Evolutionary conservation across 768 basidiomycete species (phyloP).

Genomic region (Clitopilus hobsonii): DNA sequence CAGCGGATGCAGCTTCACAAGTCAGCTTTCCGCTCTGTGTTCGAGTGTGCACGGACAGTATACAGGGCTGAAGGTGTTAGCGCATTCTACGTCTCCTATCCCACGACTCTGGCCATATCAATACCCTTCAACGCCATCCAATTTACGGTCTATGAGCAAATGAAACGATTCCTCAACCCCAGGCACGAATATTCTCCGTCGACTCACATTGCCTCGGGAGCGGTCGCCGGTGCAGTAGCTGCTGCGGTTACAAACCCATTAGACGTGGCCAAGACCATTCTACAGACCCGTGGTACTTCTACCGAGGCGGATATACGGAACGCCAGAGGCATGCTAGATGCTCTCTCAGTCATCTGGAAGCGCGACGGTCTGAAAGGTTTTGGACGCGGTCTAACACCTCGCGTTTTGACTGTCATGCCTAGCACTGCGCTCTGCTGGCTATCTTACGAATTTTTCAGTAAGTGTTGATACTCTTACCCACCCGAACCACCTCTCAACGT

Average conservation of each 20-base stretch:
- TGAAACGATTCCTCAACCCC: conserved; percentile 86
- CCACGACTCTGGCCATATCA: conserved; percentile 93
- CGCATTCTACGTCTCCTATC: conserved; percentile 98
- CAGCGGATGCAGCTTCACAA: conserved; percentile 98
- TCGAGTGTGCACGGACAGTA: conserved; percentile 81
- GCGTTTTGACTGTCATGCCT: conserved; percentile 93
- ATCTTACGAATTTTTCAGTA: conserved; percentile 98
- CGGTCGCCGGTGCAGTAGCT: conserved; percentile 88
- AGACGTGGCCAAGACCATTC: conserved; percentile 95
- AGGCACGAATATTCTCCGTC: conserved; percentile 84
- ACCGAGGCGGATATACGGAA: conserved; percentile 79
- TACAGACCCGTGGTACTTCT: conserved; percentile 94
- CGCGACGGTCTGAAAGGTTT: conserved; percentile 87
- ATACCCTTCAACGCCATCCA: conserved; percentile 99
- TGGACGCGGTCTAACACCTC: conserved; percentile 80
- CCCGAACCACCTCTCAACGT: conserved; percentile 6
- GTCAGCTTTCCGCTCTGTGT: conserved; percentile 84
- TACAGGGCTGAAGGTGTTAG: conserved; percentile 79
- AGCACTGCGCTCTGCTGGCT: conserved; percentile 97
- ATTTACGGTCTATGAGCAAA: conserved; percentile 92
- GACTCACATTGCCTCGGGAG: conserved; percentile 90
- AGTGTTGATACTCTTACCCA: conserved; percentile 29
- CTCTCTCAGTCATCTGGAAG: conserved; percentile 82
- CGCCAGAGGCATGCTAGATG: conserved; percentile 81
- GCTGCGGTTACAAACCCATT: conserved; percentile 95